phyloP scores from a whole-genome alignment of 116 monocot species.

The Trichopus zeylanicus region DNA sequence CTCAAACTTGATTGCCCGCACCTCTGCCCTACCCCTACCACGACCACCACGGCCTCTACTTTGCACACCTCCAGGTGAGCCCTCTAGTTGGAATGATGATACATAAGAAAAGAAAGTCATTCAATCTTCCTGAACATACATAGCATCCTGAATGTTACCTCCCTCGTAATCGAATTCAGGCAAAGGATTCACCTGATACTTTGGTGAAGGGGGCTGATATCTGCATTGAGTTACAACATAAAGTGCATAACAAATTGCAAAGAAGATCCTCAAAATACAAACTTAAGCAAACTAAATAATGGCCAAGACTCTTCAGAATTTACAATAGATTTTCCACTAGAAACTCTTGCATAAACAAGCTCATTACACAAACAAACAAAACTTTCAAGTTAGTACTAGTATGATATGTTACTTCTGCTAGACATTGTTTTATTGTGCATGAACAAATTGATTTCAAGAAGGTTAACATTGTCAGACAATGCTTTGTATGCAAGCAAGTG shows the following conservation, averaged over 20 bases:
- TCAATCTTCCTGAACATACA: neutral
- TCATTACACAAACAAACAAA: too few relatives aligned
- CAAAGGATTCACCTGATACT: conserved; percentile 53
- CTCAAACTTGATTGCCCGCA: neutral
- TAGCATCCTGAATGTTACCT: conserved; percentile 24
- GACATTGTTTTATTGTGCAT: too few relatives aligned
- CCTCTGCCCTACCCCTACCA: conserved; percentile 54
- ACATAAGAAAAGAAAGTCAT: neutral
- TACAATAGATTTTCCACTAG: too few relatives aligned
- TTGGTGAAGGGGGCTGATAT: conserved; percentile 63
- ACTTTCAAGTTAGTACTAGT: too few relatives aligned
- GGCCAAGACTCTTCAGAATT: too few relatives aligned
- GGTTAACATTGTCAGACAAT: too few relatives aligned
- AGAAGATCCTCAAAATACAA: neutral
- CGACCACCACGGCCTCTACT: conserved; percentile 62
- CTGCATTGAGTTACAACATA: conserved; percentile 8
- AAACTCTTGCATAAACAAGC: too few relatives aligned
- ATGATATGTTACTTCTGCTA: too few relatives aligned
- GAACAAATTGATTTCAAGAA: too few relatives aligned
- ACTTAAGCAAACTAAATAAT: neutral
- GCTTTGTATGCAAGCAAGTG: too few relatives aligned
- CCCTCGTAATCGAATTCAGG: conserved; percentile 46
- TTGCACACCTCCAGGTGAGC: conserved; percentile 24
- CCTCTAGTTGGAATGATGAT: conserved; percentile 21
- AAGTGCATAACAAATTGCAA: neutral